Evolutionary conservation across 805 yeast genomes (phyloP).

Genomic region (Saccharomycopsis schoenii): DNA sequence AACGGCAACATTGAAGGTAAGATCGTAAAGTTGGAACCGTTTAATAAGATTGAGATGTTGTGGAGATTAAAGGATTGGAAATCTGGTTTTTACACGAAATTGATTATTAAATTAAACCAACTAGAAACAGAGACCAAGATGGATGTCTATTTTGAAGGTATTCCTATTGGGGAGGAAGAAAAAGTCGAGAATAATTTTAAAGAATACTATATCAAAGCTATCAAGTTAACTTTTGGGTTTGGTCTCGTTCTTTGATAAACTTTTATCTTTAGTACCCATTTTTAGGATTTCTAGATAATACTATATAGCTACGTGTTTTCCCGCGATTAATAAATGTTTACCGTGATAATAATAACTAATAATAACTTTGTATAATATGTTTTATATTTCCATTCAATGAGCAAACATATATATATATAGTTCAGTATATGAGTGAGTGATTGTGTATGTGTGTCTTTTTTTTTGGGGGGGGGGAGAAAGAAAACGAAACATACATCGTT

Average conservation of each 20-base stretch:
- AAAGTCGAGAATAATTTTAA: constrained; percentile 76
- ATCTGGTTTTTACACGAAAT: constrained; percentile 63
- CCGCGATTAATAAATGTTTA: too few species aligned
- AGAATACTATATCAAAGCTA: constrained; percentile 80
- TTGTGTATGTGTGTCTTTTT: too few species aligned
- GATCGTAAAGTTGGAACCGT: constrained; percentile 47
- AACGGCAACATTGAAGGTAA: constrained; percentile 82
- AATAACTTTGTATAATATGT: neutral
- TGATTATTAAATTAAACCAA: constrained; percentile 59
- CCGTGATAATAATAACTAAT: too few species aligned
- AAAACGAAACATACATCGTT: too few species aligned
- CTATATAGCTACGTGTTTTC: too few species aligned
- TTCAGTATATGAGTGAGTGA: too few species aligned
- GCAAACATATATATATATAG: too few species aligned
- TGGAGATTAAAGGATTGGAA: constrained; percentile 94
- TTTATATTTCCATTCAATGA: neutral
- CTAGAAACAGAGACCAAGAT: constrained; percentile 79
- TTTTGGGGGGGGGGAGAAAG: too few species aligned
- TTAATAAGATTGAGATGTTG: constrained; percentile 51
- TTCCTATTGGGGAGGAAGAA: constrained; percentile 94
- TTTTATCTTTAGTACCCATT: too few species aligned
- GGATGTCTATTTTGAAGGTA: constrained; percentile 71
- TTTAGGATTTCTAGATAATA: too few species aligned
- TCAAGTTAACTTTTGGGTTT: constrained; percentile 87
- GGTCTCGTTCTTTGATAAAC: constrained; percentile 65